A percentile compares a stretch with the other conserved stretches of the same genome.
Conservation (phyloP, 345 rosid species). For the Salix viminalis region DNA sequence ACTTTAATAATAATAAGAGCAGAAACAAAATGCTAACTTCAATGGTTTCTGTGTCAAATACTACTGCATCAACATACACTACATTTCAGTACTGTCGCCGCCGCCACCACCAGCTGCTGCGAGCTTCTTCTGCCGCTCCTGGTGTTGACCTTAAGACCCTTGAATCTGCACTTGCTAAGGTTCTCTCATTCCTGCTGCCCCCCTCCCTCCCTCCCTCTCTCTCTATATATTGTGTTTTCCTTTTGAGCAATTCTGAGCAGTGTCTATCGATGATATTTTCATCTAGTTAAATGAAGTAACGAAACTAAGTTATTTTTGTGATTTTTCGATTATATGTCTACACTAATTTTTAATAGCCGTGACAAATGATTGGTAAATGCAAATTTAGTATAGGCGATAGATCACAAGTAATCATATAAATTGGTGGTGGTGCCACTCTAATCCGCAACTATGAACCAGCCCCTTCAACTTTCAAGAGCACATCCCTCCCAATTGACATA, state of each 20-base stretch:
- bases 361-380: background rate
- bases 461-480: background rate
- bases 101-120: background rate
- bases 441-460: background rate
- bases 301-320: too few relatives aligned
- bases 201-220: too few relatives aligned
- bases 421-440: background rate
- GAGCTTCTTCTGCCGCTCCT: conserved; percentile 44
- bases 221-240: background rate
- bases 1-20: background rate
- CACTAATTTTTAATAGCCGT: background rate
- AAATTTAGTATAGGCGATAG: background rate
- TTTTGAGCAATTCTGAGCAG: background rate
- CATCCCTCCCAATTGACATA: background rate
- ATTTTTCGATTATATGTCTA: too few relatives aligned
- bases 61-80: background rate
- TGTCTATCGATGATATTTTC: too few relatives aligned
- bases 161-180: conserved; percentile 69
- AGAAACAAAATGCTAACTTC: background rate
- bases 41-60: conserved; percentile 4
- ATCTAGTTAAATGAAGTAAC: too few relatives aligned
- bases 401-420: too few relatives aligned
- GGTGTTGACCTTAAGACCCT: conserved; percentile 55
- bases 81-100: background rate
- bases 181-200: conserved; percentile 1